A percentile compares a stretch with the other conserved stretches of the same genome.
These are phyloP conservation scores for Tetradesmus obliquus DNA, from an alignment of 139 green algal genomes.

Conservation along the genomic window DNA sequence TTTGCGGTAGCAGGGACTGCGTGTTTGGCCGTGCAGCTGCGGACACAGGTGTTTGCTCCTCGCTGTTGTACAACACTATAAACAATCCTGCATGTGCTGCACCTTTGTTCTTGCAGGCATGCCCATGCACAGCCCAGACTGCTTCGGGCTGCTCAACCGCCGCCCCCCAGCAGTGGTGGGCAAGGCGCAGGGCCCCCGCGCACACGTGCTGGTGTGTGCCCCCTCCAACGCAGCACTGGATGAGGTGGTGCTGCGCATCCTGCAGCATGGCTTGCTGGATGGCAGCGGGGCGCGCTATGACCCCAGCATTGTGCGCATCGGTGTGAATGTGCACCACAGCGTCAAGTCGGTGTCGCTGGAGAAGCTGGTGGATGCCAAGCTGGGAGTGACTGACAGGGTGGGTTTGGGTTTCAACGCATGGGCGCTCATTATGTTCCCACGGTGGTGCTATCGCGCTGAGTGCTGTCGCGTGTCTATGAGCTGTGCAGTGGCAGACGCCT, in stretches of 20 bases:
- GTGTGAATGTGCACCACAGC: slow-evolving; percentile 82
- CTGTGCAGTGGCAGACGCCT: neutral
- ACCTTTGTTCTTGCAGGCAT: slow-evolving; percentile 22
- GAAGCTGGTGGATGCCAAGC: slow-evolving; percentile 63
- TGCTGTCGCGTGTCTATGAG: neutral
- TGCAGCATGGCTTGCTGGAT: slow-evolving; percentile 70
- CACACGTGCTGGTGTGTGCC: slow-evolving; percentile 91
- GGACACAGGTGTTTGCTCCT: neutral
- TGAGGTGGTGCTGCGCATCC: slow-evolving; percentile 83
- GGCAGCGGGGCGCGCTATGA: slow-evolving; percentile 61
- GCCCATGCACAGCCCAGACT: slow-evolving; percentile 41
- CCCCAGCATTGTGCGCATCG: slow-evolving; percentile 82
- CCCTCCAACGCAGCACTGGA: slow-evolving; percentile 93
- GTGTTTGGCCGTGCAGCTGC: neutral
- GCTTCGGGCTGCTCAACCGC: slow-evolving; percentile 51
- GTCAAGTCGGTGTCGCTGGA: slow-evolving; percentile 78
- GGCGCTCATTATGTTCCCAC: neutral
- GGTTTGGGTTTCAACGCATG: neutral
- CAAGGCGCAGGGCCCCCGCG: slow-evolving; percentile 57
- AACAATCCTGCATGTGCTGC: neutral
- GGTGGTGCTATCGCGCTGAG: neutral
- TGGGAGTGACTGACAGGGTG: slow-evolving; percentile 49
- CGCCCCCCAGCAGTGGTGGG: slow-evolving; percentile 50
- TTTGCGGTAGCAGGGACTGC: neutral
- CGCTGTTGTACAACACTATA: neutral